Conservation (phyloP, 768 basidiomycete genomes). For the Boletellus sp. region DNA sequence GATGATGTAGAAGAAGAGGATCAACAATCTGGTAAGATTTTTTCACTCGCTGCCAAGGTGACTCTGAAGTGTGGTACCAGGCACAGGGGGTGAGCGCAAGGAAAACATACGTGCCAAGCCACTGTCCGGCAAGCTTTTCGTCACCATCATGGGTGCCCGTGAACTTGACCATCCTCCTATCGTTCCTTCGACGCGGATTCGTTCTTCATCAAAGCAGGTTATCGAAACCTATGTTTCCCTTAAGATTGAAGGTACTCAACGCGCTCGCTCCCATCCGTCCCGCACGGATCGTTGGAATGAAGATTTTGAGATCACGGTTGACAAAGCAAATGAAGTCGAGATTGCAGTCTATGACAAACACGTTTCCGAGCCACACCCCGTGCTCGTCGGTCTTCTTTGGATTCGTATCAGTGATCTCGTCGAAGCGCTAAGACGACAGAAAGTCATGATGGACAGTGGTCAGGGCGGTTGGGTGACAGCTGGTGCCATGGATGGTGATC, state of each 20-base stretch:
- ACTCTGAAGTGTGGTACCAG: conserved; percentile 37
- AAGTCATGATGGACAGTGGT: conserved; percentile 81
- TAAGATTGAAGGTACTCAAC: conserved; percentile 94
- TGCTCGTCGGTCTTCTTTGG: conserved; percentile 95
- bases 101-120: conserved; percentile 93
- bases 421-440: conserved; percentile 88
- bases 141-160: conserved; percentile 84
- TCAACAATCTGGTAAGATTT: conserved; percentile 51
- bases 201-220: conserved; percentile 74
- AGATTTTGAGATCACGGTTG: conserved; percentile 92
- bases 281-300: conserved; percentile 98
- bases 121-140: conserved; percentile 85
- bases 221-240: conserved; percentile 88
- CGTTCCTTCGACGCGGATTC: conserved; percentile 51
- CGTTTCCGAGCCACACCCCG: conserved; percentile 70
- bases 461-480: conserved; percentile 96
- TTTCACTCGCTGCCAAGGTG: not conserved
- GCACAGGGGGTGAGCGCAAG: conserved; percentile 80
- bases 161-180: conserved; percentile 95
- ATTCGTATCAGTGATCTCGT: conserved; percentile 90
- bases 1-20: conserved; percentile 89
- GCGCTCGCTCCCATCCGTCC: conserved; percentile 87
- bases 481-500: conserved; percentile 74
- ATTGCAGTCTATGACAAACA: conserved; percentile 94
- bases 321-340: conserved; percentile 98